Conservation (phyloP, 2,329 filamentous ascomycete species). For the Pestalotiopsis sp. region DNA sequence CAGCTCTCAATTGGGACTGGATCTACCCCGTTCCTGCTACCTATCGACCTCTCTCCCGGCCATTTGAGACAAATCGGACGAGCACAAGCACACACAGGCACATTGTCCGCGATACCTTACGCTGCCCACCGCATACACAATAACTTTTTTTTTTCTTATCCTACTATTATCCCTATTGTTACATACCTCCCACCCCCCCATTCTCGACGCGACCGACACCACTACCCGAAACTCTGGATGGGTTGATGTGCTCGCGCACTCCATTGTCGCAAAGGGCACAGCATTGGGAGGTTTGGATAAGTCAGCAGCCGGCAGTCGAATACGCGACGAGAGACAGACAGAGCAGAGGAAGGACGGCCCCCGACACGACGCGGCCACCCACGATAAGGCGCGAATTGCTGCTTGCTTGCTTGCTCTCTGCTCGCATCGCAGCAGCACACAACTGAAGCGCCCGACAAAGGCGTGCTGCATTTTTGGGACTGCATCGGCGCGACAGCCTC, state of each 20-base stretch:
- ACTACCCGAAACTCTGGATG: not conserved
- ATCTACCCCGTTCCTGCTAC: not conserved
- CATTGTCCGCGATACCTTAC: not conserved
- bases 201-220: not conserved
- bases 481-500: not conserved
- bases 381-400: not conserved
- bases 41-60: not conserved
- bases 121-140: not conserved
- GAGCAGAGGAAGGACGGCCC: not conserved
- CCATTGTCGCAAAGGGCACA: not conserved
- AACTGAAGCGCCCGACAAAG: not conserved
- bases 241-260: not conserved
- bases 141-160: not conserved
- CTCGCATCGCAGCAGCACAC: not conserved
- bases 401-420: not conserved
- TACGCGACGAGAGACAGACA: not conserved
- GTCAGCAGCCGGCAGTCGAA: not conserved
- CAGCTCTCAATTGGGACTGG: conserved; percentile 1
- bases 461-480: not conserved
- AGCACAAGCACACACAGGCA: not conserved
- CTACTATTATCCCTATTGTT: not conserved
- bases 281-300: conserved; percentile 1
- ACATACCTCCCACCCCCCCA: not conserved
- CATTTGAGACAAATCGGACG: not conserved
- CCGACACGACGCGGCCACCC: not conserved